Evolutionary conservation across 2,329 filamentous ascomycete species (phyloP), one percentile per base, ranked within the genome.

Genomic region (Trichoderma koningii): DNA sequence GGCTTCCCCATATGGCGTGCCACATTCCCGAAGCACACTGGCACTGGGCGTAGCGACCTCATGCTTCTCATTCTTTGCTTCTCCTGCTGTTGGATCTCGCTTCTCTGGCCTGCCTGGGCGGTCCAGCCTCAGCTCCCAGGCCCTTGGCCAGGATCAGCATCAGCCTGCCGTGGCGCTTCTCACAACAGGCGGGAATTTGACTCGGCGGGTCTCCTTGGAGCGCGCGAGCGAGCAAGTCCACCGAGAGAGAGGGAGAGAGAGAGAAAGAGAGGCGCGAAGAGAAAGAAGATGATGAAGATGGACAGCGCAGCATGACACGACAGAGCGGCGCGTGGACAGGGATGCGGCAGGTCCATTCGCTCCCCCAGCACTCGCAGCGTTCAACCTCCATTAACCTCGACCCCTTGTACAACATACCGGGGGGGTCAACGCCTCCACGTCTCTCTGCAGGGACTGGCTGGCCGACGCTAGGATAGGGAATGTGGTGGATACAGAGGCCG

Each of bases 391-490:
- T n/a, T n/a, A 42, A 45, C 59, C 45, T 9, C 34, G 26, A 28
- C 59, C 59, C 59, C 41, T 63, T 53, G 42, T n/a, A 17, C 63
- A 53, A 17, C 63, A 53, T 66, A 55, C 60, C n/a, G 60, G 60
- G 60, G 64, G 23, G 59, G 28, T 28, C 21, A 23, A 28, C 52
- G 57, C 44, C 59, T 63, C 64, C 60, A 63, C 59, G 51, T 63
- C 64, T 61, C 64, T 66, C 64, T 64, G 59, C 64, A 66, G 64
- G 64, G 64, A 63, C 64, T 66, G 64, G 52, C 59, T 66, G 64
- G 61, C 63, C 53, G 55, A 64, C 65, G 61, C 56, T 60, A 66
- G 65, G 60, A 50, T 38, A 64, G 59, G 60, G 65, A 57, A 64
- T 63, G 47, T 62, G 61, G 61, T 57, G 60, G 65, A 42, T 53